Evolutionary conservation across 140 eudicot genomes (phyloP).

Genomic region (Senecio squalidus): DNA sequence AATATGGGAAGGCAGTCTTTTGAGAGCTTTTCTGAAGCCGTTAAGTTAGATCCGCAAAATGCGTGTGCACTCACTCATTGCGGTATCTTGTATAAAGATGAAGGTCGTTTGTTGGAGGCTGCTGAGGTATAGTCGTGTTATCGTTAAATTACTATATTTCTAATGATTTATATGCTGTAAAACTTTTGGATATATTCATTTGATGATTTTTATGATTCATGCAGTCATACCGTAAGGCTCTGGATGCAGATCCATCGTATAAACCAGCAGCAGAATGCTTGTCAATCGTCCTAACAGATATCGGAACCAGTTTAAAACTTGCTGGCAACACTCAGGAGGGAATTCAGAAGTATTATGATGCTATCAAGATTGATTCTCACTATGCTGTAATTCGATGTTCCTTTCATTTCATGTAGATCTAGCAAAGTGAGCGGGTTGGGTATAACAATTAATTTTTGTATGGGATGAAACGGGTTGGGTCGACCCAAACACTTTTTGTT

Average conservation of each 20-base stretch:
- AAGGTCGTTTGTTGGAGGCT: conserved; percentile 85
- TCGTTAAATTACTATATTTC: not conserved
- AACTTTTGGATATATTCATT: conserved; percentile 3
- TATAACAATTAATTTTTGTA: too few relatives aligned
- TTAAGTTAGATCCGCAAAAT: conserved; percentile 76
- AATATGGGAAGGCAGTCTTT: conserved; percentile 69
- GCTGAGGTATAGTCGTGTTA: conserved; percentile 70
- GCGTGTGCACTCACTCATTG: conserved; percentile 96
- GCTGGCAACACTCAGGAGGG: conserved; percentile 98
- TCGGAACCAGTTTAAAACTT: conserved; percentile 94
- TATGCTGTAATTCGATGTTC: conserved; percentile 68
- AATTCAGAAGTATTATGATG: conserved; percentile 92
- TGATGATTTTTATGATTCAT: conserved; percentile 12
- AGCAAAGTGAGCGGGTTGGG: too few relatives aligned
- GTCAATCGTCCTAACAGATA: conserved; percentile 83
- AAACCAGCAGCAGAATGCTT: conserved; percentile 97
- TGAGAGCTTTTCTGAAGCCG: conserved; percentile 83
- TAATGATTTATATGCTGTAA: not conserved
- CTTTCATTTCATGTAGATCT: too few relatives aligned
- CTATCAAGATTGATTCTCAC: conserved; percentile 84
- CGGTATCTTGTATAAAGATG: conserved; percentile 93
- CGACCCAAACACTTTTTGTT: too few relatives aligned
- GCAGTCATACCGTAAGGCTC: conserved; percentile 87
- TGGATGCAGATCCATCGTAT: conserved; percentile 66
- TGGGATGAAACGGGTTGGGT: too few relatives aligned